These are phyloP conservation scores for Fusarium pseudoanthophilum DNA, from an alignment of 2,329 filamentous ascomycete species.

Conservation along the genomic window DNA sequence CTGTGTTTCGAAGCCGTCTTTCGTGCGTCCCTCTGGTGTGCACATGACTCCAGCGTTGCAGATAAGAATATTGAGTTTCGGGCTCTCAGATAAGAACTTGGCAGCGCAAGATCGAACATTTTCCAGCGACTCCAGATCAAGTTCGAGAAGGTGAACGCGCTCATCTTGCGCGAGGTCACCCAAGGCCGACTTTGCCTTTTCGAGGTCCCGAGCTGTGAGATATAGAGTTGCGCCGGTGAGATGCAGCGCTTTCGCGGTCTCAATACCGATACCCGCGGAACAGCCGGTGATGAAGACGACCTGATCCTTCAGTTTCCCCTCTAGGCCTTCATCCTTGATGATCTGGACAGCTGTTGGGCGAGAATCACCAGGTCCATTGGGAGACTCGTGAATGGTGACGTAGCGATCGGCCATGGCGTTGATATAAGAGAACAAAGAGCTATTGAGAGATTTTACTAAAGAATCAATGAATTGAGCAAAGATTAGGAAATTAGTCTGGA, in stretches of 20 bases:
- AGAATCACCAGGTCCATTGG: not conserved
- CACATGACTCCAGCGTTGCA: conserved; percentile 16
- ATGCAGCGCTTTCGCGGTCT: conserved; percentile 2
- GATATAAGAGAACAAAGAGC: no score
- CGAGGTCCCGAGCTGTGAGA: not conserved
- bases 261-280: not conserved
- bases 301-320: not conserved
- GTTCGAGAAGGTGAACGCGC: not conserved
- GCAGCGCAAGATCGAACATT: not conserved
- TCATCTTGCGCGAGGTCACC: not conserved
- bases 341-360: conserved; percentile 1
- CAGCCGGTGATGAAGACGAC: not conserved
- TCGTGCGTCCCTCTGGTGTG: not conserved
- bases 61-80: not conserved
- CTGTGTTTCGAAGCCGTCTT: conserved; percentile 4
- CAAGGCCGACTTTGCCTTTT: not conserved
- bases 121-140: not conserved
- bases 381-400: conserved; percentile 1
- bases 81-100: not conserved
- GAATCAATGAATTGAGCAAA: no score
- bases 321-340: not conserved
- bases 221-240: conserved; percentile 1
- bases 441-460: no score
- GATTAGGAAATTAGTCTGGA: accelerated
- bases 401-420: conserved; percentile 9